phyloP scores from a whole-genome alignment of 2,329 filamentous ascomycete species.

The Cladosporium sp. region DNA sequence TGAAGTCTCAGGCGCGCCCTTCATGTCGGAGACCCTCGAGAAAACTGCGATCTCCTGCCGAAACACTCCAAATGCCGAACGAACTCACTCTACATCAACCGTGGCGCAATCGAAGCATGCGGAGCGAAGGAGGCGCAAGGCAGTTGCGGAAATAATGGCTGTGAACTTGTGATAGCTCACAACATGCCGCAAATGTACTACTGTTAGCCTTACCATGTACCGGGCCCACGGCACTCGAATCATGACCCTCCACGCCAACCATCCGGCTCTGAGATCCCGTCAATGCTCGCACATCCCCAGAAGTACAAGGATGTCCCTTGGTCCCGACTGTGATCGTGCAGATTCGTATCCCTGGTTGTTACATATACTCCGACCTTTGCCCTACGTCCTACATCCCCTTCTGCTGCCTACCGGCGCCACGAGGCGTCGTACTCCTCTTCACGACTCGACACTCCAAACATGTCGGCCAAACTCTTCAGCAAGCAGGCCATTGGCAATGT shows the following conservation, averaged over 20 bases:
- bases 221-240: slow-evolving; percentile 2
- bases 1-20: neutral
- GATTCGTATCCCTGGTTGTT: neutral
- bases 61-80: neutral
- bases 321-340: neutral
- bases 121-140: neutral
- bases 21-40: neutral
- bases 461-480: slow-evolving; percentile 5
- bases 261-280: neutral
- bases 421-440: neutral
- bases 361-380: slow-evolving; percentile 1
- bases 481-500: slow-evolving; percentile 15
- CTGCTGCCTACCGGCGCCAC: slow-evolving; percentile 1
- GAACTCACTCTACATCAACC: neutral
- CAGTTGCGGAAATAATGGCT: neutral
- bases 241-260: neutral
- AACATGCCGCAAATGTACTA: neutral
- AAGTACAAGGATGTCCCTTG: slow-evolving; percentile 14
- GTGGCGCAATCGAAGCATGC: neutral
- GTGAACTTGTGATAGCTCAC: neutral
- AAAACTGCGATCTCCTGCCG: slow-evolving; percentile 5
- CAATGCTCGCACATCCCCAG: slow-evolving; percentile 5
- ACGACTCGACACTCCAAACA: neutral
- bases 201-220: neutral
- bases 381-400: neutral